These are phyloP conservation scores for Bipolaris zeicola DNA, from an alignment of 2,329 filamentous ascomycete species.

Conservation along the genomic window DNA sequence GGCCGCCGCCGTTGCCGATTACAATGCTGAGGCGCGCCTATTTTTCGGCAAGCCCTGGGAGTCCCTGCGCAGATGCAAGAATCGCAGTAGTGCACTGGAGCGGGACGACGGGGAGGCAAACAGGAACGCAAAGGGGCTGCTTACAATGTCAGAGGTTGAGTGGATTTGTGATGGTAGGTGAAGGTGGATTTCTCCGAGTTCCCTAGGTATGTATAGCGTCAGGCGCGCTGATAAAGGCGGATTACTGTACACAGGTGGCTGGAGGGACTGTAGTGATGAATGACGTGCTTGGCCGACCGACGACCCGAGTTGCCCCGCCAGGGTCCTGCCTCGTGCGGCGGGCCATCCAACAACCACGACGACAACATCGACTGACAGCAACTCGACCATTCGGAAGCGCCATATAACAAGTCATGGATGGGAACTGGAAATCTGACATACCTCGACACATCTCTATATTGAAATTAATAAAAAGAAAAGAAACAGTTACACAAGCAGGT, in stretches of 20 bases:
- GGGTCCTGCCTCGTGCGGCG: constrained; percentile 15
- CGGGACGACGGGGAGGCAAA: constrained; percentile 7
- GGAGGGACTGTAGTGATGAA: constrained; percentile 23
- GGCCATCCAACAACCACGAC: constrained; percentile 7
- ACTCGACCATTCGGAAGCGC: no score
- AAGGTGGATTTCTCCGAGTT: constrained; percentile 9
- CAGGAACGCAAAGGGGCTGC: constrained; percentile 17
- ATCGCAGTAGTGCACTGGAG: constrained; percentile 7
- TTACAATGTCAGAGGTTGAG: constrained; percentile 31
- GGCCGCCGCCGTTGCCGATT: constrained; percentile 36
- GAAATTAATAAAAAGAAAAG: no score
- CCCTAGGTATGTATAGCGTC: constrained; percentile 18
- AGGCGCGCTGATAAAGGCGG: constrained; percentile 31
- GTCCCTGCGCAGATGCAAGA: constrained; percentile 31
- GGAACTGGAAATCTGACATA: no score
- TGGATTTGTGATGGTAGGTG: constrained; percentile 20
- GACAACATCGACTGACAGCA: no score
- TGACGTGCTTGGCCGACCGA: constrained; percentile 32
- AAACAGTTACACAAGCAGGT: no score
- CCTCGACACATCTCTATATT: background rate
- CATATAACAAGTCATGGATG: no score
- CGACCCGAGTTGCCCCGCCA: constrained; percentile 21
- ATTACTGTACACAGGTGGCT: constrained; percentile 22
- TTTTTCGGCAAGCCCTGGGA: constrained; percentile 38
- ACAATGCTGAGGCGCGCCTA: constrained; percentile 34